These are phyloP conservation scores for Suillus weaverae DNA, from an alignment of 768 basidiomycete genomes.

Conservation along the genomic window DNA sequence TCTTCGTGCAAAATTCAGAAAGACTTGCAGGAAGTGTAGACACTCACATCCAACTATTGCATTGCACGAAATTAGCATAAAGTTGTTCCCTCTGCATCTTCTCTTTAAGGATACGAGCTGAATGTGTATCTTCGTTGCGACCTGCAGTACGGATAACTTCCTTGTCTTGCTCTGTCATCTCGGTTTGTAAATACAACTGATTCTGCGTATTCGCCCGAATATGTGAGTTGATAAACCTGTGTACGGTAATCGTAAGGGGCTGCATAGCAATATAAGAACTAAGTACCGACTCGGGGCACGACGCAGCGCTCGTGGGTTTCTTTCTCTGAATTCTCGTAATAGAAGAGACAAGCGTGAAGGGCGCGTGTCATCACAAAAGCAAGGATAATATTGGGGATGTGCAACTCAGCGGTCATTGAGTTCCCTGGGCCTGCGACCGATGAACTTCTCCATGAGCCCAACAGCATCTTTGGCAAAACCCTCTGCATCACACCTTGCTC, in stretches of 20 bases:
- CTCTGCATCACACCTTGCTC: background rate
- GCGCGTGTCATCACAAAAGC: conserved; percentile 8
- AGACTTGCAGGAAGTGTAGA: background rate
- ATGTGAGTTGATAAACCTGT: conserved; percentile 16
- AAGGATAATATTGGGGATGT: background rate
- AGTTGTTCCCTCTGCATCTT: background rate
- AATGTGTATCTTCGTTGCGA: background rate
- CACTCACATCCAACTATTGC: background rate
- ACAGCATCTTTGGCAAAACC: conserved; percentile 1
- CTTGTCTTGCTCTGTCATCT: conserved; percentile 21
- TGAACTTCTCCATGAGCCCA: conserved; percentile 17
- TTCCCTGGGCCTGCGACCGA: conserved; percentile 7
- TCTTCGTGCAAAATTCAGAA: background rate
- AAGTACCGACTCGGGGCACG: conserved; percentile 9
- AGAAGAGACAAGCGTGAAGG: conserved; percentile 12
- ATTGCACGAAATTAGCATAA: background rate
- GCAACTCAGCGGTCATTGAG: conserved; percentile 8
- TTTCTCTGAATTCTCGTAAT: background rate
- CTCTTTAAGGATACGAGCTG: background rate
- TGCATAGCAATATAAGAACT: background rate
- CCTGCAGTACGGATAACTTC: conserved; percentile 9
- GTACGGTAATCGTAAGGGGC: background rate
- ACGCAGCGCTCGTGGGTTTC: conserved; percentile 12
- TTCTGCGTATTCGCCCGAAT: conserved; percentile 19
- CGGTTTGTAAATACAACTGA: conserved; percentile 11